Base-by-base conservation (phyloP, 208 protist genomes). In the Spongospora subterranea region DNA sequence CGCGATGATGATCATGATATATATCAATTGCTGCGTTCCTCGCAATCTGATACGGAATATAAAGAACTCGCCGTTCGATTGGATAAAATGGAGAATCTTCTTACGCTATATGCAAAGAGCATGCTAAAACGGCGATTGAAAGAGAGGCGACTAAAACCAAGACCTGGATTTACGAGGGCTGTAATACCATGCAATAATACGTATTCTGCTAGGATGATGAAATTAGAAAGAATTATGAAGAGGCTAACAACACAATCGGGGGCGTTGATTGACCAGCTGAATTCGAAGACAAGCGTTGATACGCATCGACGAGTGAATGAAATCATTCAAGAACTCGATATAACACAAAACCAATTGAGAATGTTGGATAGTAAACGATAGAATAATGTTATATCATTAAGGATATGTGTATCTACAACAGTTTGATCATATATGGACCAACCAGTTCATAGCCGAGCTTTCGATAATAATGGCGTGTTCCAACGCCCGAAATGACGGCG, bases 401-500 rank as follows among this genome's bases (percentile, higher is more conserved):
- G 11, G 39, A 39, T 29, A 90, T 91, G 46, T 91, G 45, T 91
- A 94, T 17, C 88, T 54, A 82, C 38, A 95, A 91, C 46, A 88
- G 45, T 88, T 95, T 95, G 38, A 93, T 89, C 94, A 94, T 95
- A 88, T 95, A 95, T 32, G 90, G 50, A 0, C 93, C 92, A 41
- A 94, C 94, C 0, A 96, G 76, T 54, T 91, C 41, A 92, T 99
- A 99, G 45, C 98, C 98, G 0, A 97, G 93, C 39, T 97, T 97
- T 71, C 94, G 93, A 94, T 99, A 99, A 94, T 99, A 99, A 66
- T 97, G 95, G 6, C 98, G 95, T 45, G 98, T 98, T 13, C 98
- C 98, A 40, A 99, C 97, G 53, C 98, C 98, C 45, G 95, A 88
- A 65, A 99, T 99, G n/a, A 99, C 98, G 32, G 98, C 97, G 11